A percentile compares a stretch with the other conserved stretches of the same genome.
Evolutionary conservation across 2,329 filamentous ascomycete species (phyloP).

Genomic region (Stagonosporopsis chrysanthemi): DNA sequence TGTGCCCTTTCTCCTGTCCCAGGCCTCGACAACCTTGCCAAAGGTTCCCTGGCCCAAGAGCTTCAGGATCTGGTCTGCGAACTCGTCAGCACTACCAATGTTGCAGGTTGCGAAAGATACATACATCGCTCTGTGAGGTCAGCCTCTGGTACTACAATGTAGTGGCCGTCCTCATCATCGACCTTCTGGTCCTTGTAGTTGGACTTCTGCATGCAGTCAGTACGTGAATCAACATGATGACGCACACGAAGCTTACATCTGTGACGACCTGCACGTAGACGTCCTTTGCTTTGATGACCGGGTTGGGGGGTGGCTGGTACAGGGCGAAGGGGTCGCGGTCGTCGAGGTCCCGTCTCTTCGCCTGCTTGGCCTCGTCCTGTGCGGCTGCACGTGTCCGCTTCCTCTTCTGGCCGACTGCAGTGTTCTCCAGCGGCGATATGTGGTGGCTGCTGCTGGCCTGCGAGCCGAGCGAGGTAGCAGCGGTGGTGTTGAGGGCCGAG

Average conservation of each 20-base stretch:
- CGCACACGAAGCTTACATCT: conserved; percentile 58
- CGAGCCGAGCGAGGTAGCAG: conserved; percentile 84
- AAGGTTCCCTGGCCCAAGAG: conserved; percentile 97
- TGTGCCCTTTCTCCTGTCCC: conserved; percentile 75
- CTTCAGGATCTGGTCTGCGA: conserved; percentile 81
- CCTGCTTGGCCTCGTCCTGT: conserved; percentile 77
- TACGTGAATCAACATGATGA: conserved; percentile 15
- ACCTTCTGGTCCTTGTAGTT: conserved; percentile 71
- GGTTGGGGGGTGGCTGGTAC: conserved; percentile 87
- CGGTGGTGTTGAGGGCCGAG: conserved; percentile 82
- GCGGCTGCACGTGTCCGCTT: conserved; percentile 85
- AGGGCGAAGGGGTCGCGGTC: conserved; percentile 75
- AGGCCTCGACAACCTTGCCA: conserved; percentile 95
- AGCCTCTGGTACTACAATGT: conserved; percentile 88
- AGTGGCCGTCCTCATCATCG: conserved; percentile 97
- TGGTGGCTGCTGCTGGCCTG: conserved; percentile 66
- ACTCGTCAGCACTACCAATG: conserved; percentile 23
- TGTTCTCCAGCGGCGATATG: conserved; percentile 67
- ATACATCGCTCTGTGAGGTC: conserved; percentile 88
- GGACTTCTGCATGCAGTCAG: conserved; percentile 51
- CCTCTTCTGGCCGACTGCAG: conserved; percentile 81
- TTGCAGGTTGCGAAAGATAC: conserved; percentile 41
- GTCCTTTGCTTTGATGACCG: conserved; percentile 83
- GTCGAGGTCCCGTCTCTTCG: conserved; percentile 72
- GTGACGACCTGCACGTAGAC: conserved; percentile 65